Evolutionary conservation across 176 grass and related monocot species (phyloP).

Genomic region (Luzula sylvatica): DNA sequence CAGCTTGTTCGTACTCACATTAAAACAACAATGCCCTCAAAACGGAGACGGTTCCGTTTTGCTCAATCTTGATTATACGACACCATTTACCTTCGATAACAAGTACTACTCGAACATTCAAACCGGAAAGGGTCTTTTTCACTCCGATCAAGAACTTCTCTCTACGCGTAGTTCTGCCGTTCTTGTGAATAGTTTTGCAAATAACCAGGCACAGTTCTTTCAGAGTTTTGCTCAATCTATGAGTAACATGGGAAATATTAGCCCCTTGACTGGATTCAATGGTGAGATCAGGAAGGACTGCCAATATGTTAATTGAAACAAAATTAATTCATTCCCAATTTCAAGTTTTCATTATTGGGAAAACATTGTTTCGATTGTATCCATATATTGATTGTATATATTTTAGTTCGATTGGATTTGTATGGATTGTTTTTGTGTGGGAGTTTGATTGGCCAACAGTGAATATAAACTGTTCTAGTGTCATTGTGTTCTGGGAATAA

Average conservation of each 20-base stretch:
- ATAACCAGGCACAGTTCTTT: constrained; percentile 59
- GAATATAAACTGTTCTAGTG: no score
- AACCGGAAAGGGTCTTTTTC: constrained; percentile 40
- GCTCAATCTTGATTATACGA: constrained; percentile 54
- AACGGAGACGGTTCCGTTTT: constrained; percentile 30
- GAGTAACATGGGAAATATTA: constrained; percentile 77
- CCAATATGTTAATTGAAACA: constrained; percentile 40
- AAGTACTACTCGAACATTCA: constrained; percentile 56
- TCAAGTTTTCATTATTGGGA: no score
- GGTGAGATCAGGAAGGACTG: constrained; percentile 66
- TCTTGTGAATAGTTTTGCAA: constrained; percentile 33
- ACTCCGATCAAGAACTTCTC: constrained; percentile 68
- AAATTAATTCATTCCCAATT: constrained; percentile 2
- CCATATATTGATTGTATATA: no score
- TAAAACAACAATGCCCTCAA: constrained; percentile 37
- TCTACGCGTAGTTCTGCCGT: constrained; percentile 35
- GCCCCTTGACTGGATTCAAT: constrained; percentile 33
- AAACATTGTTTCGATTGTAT: no score
- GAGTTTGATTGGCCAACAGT: no score
- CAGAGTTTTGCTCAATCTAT: constrained; percentile 48
- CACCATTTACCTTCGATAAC: constrained; percentile 66
- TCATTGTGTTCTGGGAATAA: no score
- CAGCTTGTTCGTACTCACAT: constrained; percentile 25
- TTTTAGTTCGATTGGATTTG: not conserved
- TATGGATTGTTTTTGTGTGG: no score